These are phyloP conservation scores for Kazachstania taianensis DNA, from an alignment of 805 yeast genomes.

Conservation along the genomic window DNA sequence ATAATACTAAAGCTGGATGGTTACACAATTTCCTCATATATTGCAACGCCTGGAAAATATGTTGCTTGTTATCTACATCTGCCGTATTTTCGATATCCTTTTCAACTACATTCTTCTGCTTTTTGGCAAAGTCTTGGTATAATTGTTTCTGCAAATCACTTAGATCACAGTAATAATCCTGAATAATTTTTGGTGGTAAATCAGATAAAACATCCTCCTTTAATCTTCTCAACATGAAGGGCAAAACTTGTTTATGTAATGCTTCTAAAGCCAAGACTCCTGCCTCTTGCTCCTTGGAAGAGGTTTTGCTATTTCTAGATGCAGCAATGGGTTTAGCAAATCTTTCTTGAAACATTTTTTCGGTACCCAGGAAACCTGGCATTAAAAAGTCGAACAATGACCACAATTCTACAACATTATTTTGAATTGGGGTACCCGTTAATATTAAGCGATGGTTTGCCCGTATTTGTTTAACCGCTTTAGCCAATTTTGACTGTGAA, in stretches of 20 bases:
- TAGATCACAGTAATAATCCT: slow-evolving; percentile 93
- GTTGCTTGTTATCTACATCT: slow-evolving; percentile 58
- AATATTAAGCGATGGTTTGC: slow-evolving; percentile 87
- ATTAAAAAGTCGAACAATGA: slow-evolving; percentile 92
- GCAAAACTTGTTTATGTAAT: slow-evolving; percentile 89
- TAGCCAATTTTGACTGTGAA: slow-evolving; percentile 76
- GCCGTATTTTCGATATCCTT: slow-evolving; percentile 46
- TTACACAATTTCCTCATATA: slow-evolving; percentile 96
- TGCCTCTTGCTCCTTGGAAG: slow-evolving; percentile 89
- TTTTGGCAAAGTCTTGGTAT: slow-evolving; percentile 80
- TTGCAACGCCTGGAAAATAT: slow-evolving; percentile 93
- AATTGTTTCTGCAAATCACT: slow-evolving; percentile 82
- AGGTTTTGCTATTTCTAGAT: slow-evolving; percentile 76
- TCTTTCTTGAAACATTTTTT: slow-evolving; percentile 83
- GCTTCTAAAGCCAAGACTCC: slow-evolving; percentile 96
- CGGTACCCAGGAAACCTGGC: slow-evolving; percentile 98
- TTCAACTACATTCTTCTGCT: slow-evolving; percentile 65
- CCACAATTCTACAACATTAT: slow-evolving; percentile 94
- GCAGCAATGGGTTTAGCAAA: slow-evolving; percentile 98
- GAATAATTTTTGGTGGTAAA: slow-evolving; percentile 95
- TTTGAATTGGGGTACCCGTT: slow-evolving; percentile 97
- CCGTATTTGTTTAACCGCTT: slow-evolving; percentile 68
- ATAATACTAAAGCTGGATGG: slow-evolving; percentile 85
- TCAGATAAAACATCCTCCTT: slow-evolving; percentile 95
- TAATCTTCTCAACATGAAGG: slow-evolving; percentile 89